These are phyloP conservation scores for Neocucurbitaria cava DNA, from an alignment of 2,329 filamentous ascomycete species.

Conservation along the genomic window DNA sequence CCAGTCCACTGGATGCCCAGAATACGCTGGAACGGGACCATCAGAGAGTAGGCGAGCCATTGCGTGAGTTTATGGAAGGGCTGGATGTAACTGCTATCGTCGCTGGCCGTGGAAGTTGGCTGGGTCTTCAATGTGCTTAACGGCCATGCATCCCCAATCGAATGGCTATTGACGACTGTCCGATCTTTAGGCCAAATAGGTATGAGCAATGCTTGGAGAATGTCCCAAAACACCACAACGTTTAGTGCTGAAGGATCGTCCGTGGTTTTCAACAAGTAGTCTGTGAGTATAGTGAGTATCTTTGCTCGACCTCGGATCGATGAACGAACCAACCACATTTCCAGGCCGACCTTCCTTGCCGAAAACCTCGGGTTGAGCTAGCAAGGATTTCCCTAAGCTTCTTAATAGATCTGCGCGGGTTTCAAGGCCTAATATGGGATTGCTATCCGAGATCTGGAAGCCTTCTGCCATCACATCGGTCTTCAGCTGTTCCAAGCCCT, in stretches of 20 bases:
- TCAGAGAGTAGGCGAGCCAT: neutral
- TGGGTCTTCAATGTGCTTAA: conserved; percentile 78
- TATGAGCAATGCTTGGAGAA: conserved; percentile 83
- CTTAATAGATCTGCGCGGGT: conserved; percentile 80
- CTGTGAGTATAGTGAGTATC: conserved; percentile 1
- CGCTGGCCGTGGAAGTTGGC: conserved; percentile 52
- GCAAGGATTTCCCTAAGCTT: conserved; percentile 75
- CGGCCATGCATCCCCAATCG: conserved; percentile 91
- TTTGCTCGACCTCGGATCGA: neutral
- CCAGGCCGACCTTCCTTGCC: conserved; percentile 82
- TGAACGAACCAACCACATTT: conserved; percentile 80
- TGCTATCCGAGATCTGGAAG: conserved; percentile 80
- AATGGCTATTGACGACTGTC: conserved; percentile 80
- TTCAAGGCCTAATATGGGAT: conserved; percentile 78
- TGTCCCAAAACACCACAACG: conserved; percentile 89
- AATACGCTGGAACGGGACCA: neutral
- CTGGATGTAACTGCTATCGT: conserved; percentile 66
- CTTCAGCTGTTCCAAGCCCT: conserved; percentile 75
- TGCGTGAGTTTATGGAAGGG: conserved; percentile 81
- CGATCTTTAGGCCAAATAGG: conserved; percentile 88
- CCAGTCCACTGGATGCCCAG: conserved; percentile 73
- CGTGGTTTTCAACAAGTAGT: conserved; percentile 23
- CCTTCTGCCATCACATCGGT: conserved; percentile 76
- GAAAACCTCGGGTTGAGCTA: conserved; percentile 76
- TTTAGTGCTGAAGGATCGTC: conserved; percentile 47